Conservation (phyloP, 2,329 filamentous ascomycete genomes). For the Colletotrichum sp. region DNA sequence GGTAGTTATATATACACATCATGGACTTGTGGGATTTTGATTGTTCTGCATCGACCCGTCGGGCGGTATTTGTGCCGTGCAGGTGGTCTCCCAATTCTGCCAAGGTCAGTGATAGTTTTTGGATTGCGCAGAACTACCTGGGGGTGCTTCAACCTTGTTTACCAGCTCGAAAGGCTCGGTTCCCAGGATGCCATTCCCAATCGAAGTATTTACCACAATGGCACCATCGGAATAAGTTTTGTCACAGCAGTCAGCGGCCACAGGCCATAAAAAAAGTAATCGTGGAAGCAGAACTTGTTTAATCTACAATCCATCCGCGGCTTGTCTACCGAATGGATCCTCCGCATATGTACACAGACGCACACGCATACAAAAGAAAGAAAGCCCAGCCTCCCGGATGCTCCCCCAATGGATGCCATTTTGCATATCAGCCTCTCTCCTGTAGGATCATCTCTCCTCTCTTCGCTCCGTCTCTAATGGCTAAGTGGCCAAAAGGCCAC, state of each 20-base stretch:
- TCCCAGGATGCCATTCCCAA: background rate
- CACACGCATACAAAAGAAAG: conserved; percentile 17
- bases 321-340: conserved; percentile 17
- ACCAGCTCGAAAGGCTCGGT: background rate
- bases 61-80: background rate
- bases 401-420: background rate
- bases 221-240: background rate
- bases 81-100: background rate
- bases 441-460: background rate
- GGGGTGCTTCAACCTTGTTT: background rate
- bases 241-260: background rate
- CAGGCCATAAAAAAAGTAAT: background rate
- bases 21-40: background rate
- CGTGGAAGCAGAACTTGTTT: conserved; percentile 15
- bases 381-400: background rate
- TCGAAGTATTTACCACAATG: background rate
- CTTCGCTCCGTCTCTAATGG: background rate
- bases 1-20: conserved; percentile 6
- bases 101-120: background rate
- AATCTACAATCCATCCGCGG: conserved; percentile 21
- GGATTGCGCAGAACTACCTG: background rate
- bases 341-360: conserved; percentile 21
- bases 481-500: background rate
- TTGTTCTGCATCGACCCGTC: background rate
- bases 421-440: background rate